These are phyloP conservation scores for Bathelium albidoporum DNA, from an alignment of 495 filamentous ascomycete species.

Conservation along the genomic window DNA sequence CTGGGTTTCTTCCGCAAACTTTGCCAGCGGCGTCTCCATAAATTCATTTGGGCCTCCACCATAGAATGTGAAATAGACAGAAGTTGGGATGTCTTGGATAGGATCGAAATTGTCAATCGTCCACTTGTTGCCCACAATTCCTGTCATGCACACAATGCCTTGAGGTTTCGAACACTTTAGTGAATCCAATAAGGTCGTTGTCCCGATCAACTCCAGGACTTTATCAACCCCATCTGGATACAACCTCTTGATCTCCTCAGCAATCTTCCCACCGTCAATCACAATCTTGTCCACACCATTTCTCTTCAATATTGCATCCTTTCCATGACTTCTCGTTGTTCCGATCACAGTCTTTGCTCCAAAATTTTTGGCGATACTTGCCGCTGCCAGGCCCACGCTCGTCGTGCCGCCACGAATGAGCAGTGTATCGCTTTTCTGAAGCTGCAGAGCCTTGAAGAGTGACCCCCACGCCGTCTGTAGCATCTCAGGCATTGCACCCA, in stretches of 20 bases:
- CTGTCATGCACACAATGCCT: slow-evolving; percentile 41
- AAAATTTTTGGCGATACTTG: slow-evolving; percentile 37
- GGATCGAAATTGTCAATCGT: slow-evolving; percentile 35
- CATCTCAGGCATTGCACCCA: slow-evolving; percentile 47
- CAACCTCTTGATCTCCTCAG: slow-evolving; percentile 27
- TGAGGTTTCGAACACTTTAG: slow-evolving; percentile 31
- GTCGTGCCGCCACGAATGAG: slow-evolving; percentile 44
- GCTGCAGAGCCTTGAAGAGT: slow-evolving; percentile 30
- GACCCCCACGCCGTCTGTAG: slow-evolving; percentile 45
- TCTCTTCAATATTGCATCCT: slow-evolving; percentile 32
- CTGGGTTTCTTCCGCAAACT: slow-evolving; percentile 32
- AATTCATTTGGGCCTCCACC: slow-evolving; percentile 36
- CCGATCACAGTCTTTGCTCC: slow-evolving; percentile 29
- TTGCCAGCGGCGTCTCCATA: slow-evolving; percentile 38
- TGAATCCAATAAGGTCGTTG: slow-evolving; percentile 35
- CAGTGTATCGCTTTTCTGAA: slow-evolving; percentile 36
- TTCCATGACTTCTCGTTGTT: slow-evolving; percentile 33
- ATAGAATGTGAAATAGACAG: slow-evolving; percentile 38
- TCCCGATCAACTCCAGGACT: slow-evolving; percentile 40
- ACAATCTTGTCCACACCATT: slow-evolving; percentile 35
- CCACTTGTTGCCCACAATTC: slow-evolving; percentile 43
- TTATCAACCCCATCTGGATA: slow-evolving; percentile 35
- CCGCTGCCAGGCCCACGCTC: slow-evolving; percentile 39
- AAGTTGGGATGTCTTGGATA: slow-evolving; percentile 37
- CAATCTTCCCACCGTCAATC: slow-evolving; percentile 35